A percentile compares a stretch with the other conserved stretches of the same genome.
These are phyloP conservation scores for Yamadazyma sp. DNA, from an alignment of 805 yeast species.

Conservation along the genomic window DNA sequence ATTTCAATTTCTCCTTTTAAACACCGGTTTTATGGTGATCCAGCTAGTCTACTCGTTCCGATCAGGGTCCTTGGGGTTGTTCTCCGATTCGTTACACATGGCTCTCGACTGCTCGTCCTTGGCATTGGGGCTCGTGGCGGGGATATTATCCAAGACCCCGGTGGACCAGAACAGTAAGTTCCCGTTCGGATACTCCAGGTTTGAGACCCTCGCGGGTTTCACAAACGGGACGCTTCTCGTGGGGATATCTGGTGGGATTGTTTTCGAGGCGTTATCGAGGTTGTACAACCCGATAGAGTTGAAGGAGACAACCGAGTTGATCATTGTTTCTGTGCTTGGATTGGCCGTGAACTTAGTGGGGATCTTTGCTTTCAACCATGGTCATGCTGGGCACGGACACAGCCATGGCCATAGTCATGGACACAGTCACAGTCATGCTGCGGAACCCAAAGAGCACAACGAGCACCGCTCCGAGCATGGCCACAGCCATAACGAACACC, in stretches of 20 bases:
- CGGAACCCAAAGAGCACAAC: not conserved
- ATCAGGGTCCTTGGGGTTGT: constrained; percentile 85
- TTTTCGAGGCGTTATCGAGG: constrained; percentile 83
- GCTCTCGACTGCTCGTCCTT: constrained; percentile 90
- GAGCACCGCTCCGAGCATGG: not conserved
- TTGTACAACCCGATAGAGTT: constrained; percentile 73
- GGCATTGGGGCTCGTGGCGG: constrained; percentile 86
- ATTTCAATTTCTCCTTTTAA: constrained; percentile 79
- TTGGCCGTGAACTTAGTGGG: constrained; percentile 88
- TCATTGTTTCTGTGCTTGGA: constrained; percentile 83
- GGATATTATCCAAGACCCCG: constrained; percentile 47
- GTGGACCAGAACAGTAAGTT: constrained; percentile 58
- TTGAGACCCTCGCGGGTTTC: constrained; percentile 92
- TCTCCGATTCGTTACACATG: constrained; percentile 96
- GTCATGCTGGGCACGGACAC: constrained; percentile 56
- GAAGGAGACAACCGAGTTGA: constrained; percentile 77
- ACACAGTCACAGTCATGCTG: constrained; percentile 26
- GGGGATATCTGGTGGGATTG: constrained; percentile 86
- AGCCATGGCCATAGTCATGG: constrained; percentile 37
- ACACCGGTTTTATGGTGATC: constrained; percentile 90
- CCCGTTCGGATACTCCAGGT: constrained; percentile 82
- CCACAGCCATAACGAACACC: constrained; percentile 1
- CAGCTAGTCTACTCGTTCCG: constrained; percentile 90
- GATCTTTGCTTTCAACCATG: constrained; percentile 90
- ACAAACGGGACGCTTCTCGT: constrained; percentile 87